Percentiles rank a stretch among this genome's conserved stretches.
Conservation (phyloP, 352 stramenopile species). For the Globisporangium polare region DNA sequence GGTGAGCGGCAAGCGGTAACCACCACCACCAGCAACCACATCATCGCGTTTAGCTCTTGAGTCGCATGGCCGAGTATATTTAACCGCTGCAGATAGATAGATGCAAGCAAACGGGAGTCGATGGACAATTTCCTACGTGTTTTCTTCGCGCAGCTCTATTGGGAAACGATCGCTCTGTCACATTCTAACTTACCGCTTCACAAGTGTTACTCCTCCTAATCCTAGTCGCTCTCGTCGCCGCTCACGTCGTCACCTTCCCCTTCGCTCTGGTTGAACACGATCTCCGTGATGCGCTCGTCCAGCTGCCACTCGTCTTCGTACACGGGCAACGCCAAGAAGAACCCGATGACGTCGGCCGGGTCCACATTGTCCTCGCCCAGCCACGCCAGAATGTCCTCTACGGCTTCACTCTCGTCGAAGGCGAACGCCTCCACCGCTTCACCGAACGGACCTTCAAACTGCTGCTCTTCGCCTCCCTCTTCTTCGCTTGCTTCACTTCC, state of each 20-base stretch:
- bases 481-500: conserved; percentile 1
- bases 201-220: conserved; percentile 17
- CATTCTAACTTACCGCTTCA: conserved; percentile 21
- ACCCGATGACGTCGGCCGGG: conserved; percentile 54
- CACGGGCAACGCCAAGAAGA: conserved; percentile 65
- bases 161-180: conserved; percentile 9
- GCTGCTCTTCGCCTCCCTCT: too few relatives aligned
- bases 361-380: conserved; percentile 46
- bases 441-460: conserved; percentile 32
- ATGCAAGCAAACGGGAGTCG: too few relatives aligned
- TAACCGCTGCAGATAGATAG: not conserved
- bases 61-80: not conserved
- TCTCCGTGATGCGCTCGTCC: conserved; percentile 74
- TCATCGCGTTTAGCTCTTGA: not conserved
- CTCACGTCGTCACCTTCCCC: conserved; percentile 10
- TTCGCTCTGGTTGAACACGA: conserved; percentile 52
- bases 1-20: not conserved
- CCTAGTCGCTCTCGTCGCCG: not conserved
- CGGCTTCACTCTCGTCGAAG: conserved; percentile 45
- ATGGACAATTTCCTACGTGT: too few relatives aligned
- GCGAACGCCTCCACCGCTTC: conserved; percentile 53
- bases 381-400: conserved; percentile 49
- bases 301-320: conserved; percentile 77
- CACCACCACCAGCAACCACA: not conserved
- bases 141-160: not conserved